Evolutionary conservation across 2,329 filamentous ascomycete genomes (phyloP).

Genomic region (Aureobasidium sp.): DNA sequence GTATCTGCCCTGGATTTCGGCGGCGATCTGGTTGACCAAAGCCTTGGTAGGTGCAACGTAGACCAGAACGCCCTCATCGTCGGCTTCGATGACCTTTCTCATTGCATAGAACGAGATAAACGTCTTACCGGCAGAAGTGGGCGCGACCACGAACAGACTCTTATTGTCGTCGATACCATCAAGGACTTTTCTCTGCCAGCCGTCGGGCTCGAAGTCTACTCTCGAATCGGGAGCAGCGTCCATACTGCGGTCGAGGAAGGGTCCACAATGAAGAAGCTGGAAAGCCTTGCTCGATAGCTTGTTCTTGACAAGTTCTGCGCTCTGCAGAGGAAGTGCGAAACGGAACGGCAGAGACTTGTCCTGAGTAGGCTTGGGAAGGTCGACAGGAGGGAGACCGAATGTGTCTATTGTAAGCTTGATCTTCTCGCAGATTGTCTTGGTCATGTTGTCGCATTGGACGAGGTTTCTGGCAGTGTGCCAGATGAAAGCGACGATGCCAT

Average conservation of each 20-base stretch:
- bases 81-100: constrained; percentile 63
- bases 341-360: constrained; percentile 41
- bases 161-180: constrained; percentile 64
- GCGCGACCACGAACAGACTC: constrained; percentile 68
- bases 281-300: constrained; percentile 49
- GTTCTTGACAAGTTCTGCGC: constrained; percentile 22
- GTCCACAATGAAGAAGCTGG: constrained; percentile 61
- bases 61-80: constrained; percentile 64
- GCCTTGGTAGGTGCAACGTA: constrained; percentile 80
- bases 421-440: constrained; percentile 35
- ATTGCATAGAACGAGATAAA: constrained; percentile 83
- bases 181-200: constrained; percentile 68
- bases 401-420: constrained; percentile 33
- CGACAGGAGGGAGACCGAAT: constrained; percentile 34
- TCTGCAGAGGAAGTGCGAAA: constrained; percentile 30
- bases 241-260: constrained; percentile 68
- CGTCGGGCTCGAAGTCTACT: constrained; percentile 66
- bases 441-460: constrained; percentile 32
- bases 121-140: constrained; percentile 73
- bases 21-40: constrained; percentile 75
- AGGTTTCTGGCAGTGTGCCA: constrained; percentile 40
- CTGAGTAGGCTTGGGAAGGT: constrained; percentile 25
- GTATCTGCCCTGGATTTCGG: constrained; percentile 69
- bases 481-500: constrained; percentile 40
- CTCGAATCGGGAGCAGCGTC: constrained; percentile 61